Evolutionary conservation across 208 protist genomes (phyloP).

Genomic region (Kentomonas sorsogonicus): DNA sequence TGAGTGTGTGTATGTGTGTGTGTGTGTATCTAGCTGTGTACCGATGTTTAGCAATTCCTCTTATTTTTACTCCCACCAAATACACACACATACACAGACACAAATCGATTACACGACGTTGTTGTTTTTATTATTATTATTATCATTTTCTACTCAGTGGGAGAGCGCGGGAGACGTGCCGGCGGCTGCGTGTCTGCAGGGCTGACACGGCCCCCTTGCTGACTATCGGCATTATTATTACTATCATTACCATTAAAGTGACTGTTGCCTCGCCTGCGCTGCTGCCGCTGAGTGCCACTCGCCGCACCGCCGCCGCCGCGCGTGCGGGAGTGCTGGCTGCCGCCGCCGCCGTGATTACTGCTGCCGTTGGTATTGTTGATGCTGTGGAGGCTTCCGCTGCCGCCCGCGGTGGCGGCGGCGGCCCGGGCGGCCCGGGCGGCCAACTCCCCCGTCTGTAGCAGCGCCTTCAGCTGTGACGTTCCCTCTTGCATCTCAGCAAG

Average conservation of each 20-base stretch:
- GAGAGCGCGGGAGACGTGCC: background rate
- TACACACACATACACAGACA: background rate
- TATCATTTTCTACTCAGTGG: background rate
- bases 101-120: background rate
- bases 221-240: background rate
- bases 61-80: slow-evolving; percentile 6
- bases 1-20: no score
- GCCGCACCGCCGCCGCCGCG: slow-evolving; percentile 3
- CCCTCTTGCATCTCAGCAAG: no score
- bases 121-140: slow-evolving; percentile 11
- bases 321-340: slow-evolving; percentile 2
- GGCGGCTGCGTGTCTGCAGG: background rate
- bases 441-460: slow-evolving; percentile 51
- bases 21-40: no score
- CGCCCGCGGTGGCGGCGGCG: no score
- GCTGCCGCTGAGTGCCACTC: background rate
- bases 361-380: background rate
- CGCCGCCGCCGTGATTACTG: slow-evolving; percentile 3
- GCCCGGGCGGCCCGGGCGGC: no score
- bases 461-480: slow-evolving; percentile 27
- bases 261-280: background rate
- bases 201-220: background rate
- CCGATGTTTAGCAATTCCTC: no score
- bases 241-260: slow-evolving; percentile 2
- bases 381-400: slow-evolving; percentile 8